phyloP scores from a whole-genome alignment of 305 asterid species.

The Plantago coronopus region DNA sequence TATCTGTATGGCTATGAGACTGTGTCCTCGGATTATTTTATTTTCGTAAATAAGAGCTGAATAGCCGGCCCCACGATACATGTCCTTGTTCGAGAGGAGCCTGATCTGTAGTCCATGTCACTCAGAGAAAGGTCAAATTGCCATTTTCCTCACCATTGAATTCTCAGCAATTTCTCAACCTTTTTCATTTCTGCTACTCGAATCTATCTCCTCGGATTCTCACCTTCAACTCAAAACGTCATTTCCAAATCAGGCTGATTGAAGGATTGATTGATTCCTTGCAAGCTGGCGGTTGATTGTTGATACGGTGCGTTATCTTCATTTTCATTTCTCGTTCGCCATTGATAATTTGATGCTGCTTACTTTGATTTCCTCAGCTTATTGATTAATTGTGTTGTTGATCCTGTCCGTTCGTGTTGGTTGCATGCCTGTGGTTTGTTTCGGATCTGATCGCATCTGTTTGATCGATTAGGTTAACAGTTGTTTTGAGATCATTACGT shows the following conservation, averaged over 20 bases:
- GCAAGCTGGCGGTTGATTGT: not conserved
- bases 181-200: too few species aligned
- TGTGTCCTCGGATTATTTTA: not conserved
- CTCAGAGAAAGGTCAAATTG: not conserved
- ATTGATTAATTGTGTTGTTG: not conserved
- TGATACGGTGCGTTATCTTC: not conserved
- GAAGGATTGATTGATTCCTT: not conserved
- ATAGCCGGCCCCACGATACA: not conserved
- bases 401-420: not conserved
- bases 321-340: too few species aligned
- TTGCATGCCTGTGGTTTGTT: not conserved
- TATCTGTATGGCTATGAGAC: not conserved
- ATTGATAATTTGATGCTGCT: too few species aligned
- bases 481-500: slow-evolving; percentile 26
- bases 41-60: not conserved
- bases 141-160: too few species aligned
- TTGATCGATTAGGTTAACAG: not conserved
- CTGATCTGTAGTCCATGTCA: not conserved
- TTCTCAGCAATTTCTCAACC: not conserved
- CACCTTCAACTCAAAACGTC: not conserved
- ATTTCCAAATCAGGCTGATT: not conserved
- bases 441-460: slow-evolving; percentile 1
- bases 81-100: not conserved
- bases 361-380: not conserved
- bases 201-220: not conserved